Evolutionary conservation across 345 rosid species (phyloP).

Genomic region (Aurinia saxatilis): DNA sequence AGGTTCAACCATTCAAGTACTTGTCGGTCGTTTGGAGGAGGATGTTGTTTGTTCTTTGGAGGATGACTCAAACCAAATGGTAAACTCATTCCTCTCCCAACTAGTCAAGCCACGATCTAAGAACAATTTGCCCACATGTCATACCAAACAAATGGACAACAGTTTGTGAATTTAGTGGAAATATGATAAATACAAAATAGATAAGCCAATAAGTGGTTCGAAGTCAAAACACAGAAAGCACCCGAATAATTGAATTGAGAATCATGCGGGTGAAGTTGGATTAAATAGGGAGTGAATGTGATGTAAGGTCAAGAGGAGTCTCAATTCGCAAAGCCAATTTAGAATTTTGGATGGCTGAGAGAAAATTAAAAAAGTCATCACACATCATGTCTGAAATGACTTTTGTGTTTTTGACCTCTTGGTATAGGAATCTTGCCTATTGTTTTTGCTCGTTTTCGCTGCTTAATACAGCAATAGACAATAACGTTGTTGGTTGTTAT

Average conservation of each 20-base stretch:
- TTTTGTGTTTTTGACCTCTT: conserved; percentile 14
- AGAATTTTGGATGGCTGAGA: conserved; percentile 22
- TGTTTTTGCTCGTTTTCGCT: no score
- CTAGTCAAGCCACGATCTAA: not conserved
- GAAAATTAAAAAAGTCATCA: conserved; percentile 18
- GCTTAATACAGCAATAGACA: no score
- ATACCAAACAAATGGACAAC: no score
- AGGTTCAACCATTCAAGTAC: not conserved
- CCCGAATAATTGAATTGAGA: conserved; percentile 3
- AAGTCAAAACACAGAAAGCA: not conserved
- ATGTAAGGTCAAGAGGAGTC: conserved; percentile 15
- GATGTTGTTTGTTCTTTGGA: not conserved
- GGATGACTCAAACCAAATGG: not conserved
- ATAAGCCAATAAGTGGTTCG: not conserved
- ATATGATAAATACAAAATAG: not conserved
- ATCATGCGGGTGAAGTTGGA: not conserved
- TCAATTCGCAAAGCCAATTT: conserved; percentile 14
- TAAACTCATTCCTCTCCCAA: not conserved
- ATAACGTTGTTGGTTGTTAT: no score
- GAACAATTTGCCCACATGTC: not conserved
- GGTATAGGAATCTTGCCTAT: no score
- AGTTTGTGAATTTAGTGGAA: no score
- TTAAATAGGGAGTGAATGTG: conserved; percentile 15
- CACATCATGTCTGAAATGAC: conserved; percentile 20
- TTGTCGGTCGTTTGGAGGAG: not conserved